Evolutionary conservation across 345 rosid species (phyloP).

Genomic region (Salix viminalis): DNA sequence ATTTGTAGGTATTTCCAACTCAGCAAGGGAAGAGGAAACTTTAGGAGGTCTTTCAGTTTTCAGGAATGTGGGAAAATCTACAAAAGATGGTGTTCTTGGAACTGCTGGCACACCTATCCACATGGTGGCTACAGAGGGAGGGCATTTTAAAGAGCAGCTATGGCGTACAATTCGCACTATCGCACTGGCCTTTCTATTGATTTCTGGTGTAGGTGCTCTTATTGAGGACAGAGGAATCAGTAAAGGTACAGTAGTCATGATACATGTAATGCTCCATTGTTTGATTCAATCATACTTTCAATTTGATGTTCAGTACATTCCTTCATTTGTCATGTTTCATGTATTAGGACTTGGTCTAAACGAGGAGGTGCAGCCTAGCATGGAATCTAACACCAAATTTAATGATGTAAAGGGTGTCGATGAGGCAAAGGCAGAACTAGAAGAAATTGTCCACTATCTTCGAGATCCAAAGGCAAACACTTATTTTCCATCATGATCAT

Average conservation of each 20-base stretch:
- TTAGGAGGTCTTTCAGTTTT: constrained; percentile 60
- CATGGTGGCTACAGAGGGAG: constrained; percentile 74
- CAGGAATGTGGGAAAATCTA: constrained; percentile 59
- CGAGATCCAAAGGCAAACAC: constrained; percentile 85
- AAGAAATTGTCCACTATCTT: constrained; percentile 94
- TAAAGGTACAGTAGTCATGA: constrained; percentile 54
- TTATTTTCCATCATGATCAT: neutral
- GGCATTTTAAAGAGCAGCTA: constrained; percentile 80
- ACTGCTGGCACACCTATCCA: constrained; percentile 83
- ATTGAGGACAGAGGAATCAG: constrained; percentile 85
- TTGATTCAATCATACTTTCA: constrained; percentile 5
- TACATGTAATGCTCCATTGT: neutral
- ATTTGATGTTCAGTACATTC: neutral
- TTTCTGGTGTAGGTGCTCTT: constrained; percentile 90
- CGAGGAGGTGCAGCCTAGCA: constrained; percentile 92
- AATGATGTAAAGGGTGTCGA: constrained; percentile 93
- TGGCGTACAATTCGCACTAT: constrained; percentile 84
- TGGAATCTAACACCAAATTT: constrained; percentile 89
- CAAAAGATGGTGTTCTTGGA: constrained; percentile 72
- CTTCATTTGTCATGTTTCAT: neutral
- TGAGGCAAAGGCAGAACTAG: constrained; percentile 94
- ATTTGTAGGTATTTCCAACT: constrained; percentile 48
- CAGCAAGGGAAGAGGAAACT: constrained; percentile 53
- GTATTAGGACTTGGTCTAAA: constrained; percentile 77
- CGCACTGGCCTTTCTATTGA: constrained; percentile 68